phyloP scores from a whole-genome alignment of 1,284 basidiomycete genomes.

The Heterobasidion occidentale region DNA sequence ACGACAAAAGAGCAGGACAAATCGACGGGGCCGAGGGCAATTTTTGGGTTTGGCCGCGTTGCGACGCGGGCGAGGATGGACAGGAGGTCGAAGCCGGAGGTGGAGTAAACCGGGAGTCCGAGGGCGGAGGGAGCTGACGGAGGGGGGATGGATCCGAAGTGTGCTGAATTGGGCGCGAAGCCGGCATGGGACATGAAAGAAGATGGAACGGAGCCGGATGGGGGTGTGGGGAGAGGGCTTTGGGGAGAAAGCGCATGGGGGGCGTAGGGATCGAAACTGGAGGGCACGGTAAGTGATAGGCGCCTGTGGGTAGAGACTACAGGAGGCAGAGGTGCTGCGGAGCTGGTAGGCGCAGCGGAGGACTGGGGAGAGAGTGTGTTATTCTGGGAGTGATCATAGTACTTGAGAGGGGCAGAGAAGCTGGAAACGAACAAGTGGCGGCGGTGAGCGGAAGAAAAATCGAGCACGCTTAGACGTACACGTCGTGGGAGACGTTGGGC shows the following conservation, averaged over 20 bases:
- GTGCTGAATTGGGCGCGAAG: constrained; percentile 19
- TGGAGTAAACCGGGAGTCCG: constrained; percentile 66
- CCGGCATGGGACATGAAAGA: background rate
- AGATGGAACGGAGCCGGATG: background rate
- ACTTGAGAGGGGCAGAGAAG: background rate
- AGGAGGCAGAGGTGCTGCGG: too few species aligned
- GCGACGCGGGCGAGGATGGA: constrained; percentile 76
- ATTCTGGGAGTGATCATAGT: too few species aligned
- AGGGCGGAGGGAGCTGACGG: constrained; percentile 20
- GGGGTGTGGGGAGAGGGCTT: background rate
- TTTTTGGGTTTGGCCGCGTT: constrained; percentile 65
- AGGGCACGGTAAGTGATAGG: too few species aligned
- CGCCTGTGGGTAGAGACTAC: too few species aligned
- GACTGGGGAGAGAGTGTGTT: too few species aligned
- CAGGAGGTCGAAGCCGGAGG: constrained; percentile 87
- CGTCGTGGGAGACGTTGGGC: background rate
- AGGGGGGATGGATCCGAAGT: constrained; percentile 29
- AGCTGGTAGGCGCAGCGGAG: too few species aligned
- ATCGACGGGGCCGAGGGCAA: constrained; percentile 86
- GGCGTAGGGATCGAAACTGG: too few species aligned
- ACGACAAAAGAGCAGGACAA: constrained; percentile 87
- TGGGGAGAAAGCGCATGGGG: too few species aligned
- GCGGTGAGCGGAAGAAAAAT: background rate
- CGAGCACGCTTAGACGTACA: background rate
- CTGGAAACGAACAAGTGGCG: background rate